Percentiles rank a stretch among this genome's conserved stretches.
Conservation (phyloP, 1,284 basidiomycete genomes). For the Cutaneotrichosporon spelunceum region DNA sequence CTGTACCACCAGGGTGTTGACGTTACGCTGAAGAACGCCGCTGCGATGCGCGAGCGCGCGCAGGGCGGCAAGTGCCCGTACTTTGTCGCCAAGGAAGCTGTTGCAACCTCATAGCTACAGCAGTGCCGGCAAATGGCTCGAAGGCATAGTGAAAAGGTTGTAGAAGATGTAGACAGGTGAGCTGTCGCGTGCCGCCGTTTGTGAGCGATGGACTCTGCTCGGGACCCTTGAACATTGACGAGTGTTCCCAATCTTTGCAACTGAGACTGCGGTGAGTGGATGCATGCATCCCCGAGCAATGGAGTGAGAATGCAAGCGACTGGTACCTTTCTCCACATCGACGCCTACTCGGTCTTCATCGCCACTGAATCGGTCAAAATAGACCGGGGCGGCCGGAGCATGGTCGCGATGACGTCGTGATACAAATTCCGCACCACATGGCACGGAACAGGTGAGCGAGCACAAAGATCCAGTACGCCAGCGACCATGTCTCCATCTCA, state of each 20-base stretch:
- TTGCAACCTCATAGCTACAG: background rate
- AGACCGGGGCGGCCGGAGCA: background rate
- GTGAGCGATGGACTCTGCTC: background rate
- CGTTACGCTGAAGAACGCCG: background rate
- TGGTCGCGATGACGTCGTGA: background rate
- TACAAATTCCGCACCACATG: background rate
- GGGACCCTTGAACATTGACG: too few relatives aligned
- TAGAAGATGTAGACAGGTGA: background rate
- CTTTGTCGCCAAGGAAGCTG: constrained; percentile 1
- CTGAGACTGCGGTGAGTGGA: background rate
- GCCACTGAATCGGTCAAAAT: background rate
- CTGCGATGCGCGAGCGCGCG: constrained; percentile 11
- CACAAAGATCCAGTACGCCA: too few relatives aligned
- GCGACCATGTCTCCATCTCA: background rate
- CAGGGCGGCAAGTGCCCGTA: constrained; percentile 15
- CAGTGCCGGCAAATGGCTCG: background rate
- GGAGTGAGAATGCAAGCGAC: background rate
- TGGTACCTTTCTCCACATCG: too few relatives aligned
- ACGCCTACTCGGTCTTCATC: background rate
- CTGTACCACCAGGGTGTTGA: constrained; percentile 12
- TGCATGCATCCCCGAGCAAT: background rate
- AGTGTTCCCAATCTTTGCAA: too few relatives aligned
- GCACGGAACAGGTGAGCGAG: too few relatives aligned
- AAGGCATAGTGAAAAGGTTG: background rate
- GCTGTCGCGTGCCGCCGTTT: background rate